A percentile compares a stretch with the other conserved stretches of the same genome.
These are phyloP conservation scores for Davidsoniella virescens DNA, from an alignment of 2,329 filamentous ascomycete genomes.

Conservation along the genomic window DNA sequence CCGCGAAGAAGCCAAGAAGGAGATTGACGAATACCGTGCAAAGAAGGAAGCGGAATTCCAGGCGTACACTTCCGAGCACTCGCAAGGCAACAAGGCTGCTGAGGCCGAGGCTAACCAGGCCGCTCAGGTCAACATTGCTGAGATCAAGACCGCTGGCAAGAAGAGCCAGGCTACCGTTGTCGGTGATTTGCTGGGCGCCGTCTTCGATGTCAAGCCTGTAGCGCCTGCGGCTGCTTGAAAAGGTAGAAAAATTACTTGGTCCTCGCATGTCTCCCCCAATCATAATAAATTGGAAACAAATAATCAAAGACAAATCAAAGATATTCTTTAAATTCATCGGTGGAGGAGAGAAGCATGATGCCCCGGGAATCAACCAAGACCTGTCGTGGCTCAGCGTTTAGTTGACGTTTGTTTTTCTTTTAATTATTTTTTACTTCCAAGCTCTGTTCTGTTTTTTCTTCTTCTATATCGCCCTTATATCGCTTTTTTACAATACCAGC, in stretches of 20 bases:
- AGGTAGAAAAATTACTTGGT: neutral
- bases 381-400: constrained; percentile 11
- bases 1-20: constrained; percentile 89
- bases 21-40: constrained; percentile 83
- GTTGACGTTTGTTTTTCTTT: constrained; percentile 13
- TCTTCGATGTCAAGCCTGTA: constrained; percentile 67
- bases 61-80: constrained; percentile 88
- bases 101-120: constrained; percentile 66
- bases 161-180: constrained; percentile 68
- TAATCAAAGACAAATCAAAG: too few relatives aligned
- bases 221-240: constrained; percentile 20
- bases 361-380: too few relatives aligned
- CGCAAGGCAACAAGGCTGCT: constrained; percentile 69
- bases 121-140: constrained; percentile 62
- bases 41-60: constrained; percentile 90
- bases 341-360: too few relatives aligned
- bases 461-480: neutral
- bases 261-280: neutral
- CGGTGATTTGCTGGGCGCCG: constrained; percentile 67
- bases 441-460: constrained; percentile 7
- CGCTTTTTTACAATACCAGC: too few relatives aligned
- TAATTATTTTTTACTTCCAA: constrained; percentile 4
- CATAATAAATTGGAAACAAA: too few relatives aligned
- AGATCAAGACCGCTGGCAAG: constrained; percentile 66
- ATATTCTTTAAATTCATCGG: too few relatives aligned